Evolutionary conservation across 257 asterid genomes (phyloP).

Genomic region (Prunella vulgaris): DNA sequence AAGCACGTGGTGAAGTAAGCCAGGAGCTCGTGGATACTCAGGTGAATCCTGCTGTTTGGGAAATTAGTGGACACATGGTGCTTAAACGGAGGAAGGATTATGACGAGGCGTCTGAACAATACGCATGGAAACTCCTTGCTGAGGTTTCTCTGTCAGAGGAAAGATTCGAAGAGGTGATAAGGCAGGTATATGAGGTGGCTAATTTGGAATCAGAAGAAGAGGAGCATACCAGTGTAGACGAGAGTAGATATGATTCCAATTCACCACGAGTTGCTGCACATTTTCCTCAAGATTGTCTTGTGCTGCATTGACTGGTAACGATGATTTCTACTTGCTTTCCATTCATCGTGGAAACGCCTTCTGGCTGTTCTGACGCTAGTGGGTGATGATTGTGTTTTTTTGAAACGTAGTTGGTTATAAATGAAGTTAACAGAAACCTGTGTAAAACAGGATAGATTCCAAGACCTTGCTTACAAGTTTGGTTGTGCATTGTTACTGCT

Average conservation of each 20-base stretch:
- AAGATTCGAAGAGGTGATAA: slow-evolving; percentile 44
- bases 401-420: not conserved
- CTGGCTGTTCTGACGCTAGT: not conserved
- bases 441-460: not conserved
- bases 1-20: slow-evolving; percentile 58
- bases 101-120: slow-evolving; percentile 56
- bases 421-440: not conserved
- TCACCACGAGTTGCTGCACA: slow-evolving; percentile 32
- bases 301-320: slow-evolving; percentile 29
- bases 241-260: slow-evolving; percentile 28
- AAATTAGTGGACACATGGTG: slow-evolving; percentile 75
- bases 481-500: not conserved
- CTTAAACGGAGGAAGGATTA: slow-evolving; percentile 58
- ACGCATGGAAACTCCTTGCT: slow-evolving; percentile 56
- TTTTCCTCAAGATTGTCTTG: slow-evolving; percentile 42
- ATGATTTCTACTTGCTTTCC: not conserved
- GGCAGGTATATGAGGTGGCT: slow-evolving; percentile 36
- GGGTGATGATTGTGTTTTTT: not conserved
- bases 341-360: not conserved
- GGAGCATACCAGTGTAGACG: slow-evolving; percentile 18
- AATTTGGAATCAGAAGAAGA: slow-evolving; percentile 31
- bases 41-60: slow-evolving; percentile 85
- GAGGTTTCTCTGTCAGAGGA: slow-evolving; percentile 53
- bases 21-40: slow-evolving; percentile 53
- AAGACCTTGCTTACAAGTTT: not conserved